Evolutionary conservation across 768 basidiomycete genomes (phyloP), one percentile per base, ranked within the genome.

Genomic region (Clavaria fumosa): DNA sequence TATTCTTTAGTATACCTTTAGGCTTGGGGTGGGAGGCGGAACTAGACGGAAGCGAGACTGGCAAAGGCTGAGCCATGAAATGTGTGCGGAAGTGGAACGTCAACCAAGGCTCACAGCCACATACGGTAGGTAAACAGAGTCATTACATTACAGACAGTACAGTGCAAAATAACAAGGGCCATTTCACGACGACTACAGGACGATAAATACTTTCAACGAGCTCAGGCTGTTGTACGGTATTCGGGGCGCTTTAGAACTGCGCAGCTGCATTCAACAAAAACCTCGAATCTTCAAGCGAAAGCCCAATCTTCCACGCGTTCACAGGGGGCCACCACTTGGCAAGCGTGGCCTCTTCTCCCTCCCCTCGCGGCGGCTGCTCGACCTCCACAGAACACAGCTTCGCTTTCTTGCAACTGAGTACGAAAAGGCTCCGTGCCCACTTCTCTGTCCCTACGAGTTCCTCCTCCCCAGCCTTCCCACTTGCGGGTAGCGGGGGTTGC

Each of bases 1-100:
- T 72, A 55, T 86, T 88, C 79, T 89, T 89, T 50, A 89, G 59
- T 49, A 89, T 89, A 23, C 85, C 85, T 58, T 85, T 89, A 28
- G 81, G 85, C 57, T 80, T 82, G 0, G 73, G 69, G 15, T 72
- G 63, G 4, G 78, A 78, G 21, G 62, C 67, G 12, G 78, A 78
- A 40, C 78, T n/a, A n/a, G n/a, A n/a, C n/a, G n/a, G n/a, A n/a
- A n/a, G n/a, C n/a, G n/a, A n/a, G n/a, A n/a, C n/a, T n/a, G n/a
- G n/a, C n/a, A n/a, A n/a, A n/a, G n/a, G n/a, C n/a, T n/a, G n/a
- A n/a, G n/a, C n/a, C n/a, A n/a, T n/a, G n/a, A n/a, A n/a, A n/a
- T n/a, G n/a, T n/a, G n/a, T n/a, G n/a, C n/a, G n/a, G n/a, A n/a
- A n/a, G n/a, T n/a, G n/a, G n/a, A n/a, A n/a, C n/a, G n/a, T n/a